Conservation (phyloP, 2,329 filamentous ascomycete genomes). For the Talaromyces funiculosus region DNA sequence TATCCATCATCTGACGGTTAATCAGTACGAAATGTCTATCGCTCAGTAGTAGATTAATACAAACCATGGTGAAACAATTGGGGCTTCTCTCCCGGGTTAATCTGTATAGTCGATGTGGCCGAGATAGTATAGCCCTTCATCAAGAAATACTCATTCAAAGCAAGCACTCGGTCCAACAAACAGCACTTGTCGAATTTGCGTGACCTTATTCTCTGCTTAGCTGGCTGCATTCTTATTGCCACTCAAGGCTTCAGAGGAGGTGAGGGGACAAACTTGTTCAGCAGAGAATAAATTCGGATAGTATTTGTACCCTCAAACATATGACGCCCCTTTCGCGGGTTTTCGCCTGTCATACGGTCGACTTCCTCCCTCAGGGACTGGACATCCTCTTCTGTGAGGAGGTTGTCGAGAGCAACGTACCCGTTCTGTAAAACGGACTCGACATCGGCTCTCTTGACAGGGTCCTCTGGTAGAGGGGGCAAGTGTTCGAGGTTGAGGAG, state of each 20-base stretch:
- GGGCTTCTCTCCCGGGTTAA: constrained; percentile 35
- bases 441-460: constrained; percentile 21
- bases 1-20: constrained; percentile 22
- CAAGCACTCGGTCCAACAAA: constrained; percentile 30
- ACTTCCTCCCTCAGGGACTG: constrained; percentile 28
- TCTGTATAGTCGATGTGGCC: constrained; percentile 35
- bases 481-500: constrained; percentile 2
- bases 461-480: constrained; percentile 17
- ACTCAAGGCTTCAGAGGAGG: no score
- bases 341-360: constrained; percentile 27
- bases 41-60: background rate
- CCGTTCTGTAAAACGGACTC: constrained; percentile 30
- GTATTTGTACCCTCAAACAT: constrained; percentile 36
- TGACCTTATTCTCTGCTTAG: constrained; percentile 16
- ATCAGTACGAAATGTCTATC: background rate
- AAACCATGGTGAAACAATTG: constrained; percentile 34
- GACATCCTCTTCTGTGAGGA: constrained; percentile 29
- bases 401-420: constrained; percentile 31
- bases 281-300: constrained; percentile 34
- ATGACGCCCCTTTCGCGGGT: constrained; percentile 28
- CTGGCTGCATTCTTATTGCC: background rate
- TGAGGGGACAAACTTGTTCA: constrained; percentile 28
- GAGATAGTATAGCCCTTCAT: constrained; percentile 33
- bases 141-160: constrained; percentile 39
- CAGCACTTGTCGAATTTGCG: constrained; percentile 35